These are phyloP conservation scores for Solanum hybrid DNA, from an alignment of 305 asterid genomes.

Conservation along the genomic window DNA sequence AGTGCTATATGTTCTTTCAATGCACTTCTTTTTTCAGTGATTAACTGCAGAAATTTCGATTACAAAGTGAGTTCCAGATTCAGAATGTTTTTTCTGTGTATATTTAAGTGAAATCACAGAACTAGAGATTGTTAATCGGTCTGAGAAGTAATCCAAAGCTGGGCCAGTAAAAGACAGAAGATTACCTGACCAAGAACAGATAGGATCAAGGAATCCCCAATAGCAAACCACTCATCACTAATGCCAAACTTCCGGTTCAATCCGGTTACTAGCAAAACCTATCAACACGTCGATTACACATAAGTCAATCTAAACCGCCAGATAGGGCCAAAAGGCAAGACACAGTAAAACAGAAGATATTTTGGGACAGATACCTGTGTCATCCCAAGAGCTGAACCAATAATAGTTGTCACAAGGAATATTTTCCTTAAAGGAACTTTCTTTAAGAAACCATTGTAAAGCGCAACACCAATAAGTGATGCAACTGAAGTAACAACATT, in stretches of 20 bases:
- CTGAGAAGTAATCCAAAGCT: neutral
- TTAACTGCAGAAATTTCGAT: neutral
- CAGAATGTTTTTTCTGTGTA: neutral
- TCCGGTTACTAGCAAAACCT: constrained; percentile 90
- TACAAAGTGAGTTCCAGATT: neutral
- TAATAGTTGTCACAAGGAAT: constrained; percentile 56
- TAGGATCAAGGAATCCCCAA: constrained; percentile 81
- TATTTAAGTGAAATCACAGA: neutral
- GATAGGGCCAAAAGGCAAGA: neutral
- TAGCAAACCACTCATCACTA: constrained; percentile 90
- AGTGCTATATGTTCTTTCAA: neutral
- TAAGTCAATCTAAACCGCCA: neutral
- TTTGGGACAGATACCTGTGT: constrained; percentile 48
- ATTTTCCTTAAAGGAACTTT: constrained; percentile 70
- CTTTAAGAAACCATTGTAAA: constrained; percentile 78
- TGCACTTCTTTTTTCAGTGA: neutral
- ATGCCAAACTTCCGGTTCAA: constrained; percentile 66
- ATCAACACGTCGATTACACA: neutral
- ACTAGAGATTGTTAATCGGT: neutral
- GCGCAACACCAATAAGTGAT: constrained; percentile 76
- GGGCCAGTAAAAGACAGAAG: neutral
- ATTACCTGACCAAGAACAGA: constrained; percentile 87
- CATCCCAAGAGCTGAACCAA: constrained; percentile 80
- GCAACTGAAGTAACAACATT: constrained; percentile 83
- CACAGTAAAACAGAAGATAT: neutral